These are phyloP conservation scores for Aspergillus melleus DNA, from an alignment of 2,329 filamentous ascomycete species.

Conservation along the genomic window DNA sequence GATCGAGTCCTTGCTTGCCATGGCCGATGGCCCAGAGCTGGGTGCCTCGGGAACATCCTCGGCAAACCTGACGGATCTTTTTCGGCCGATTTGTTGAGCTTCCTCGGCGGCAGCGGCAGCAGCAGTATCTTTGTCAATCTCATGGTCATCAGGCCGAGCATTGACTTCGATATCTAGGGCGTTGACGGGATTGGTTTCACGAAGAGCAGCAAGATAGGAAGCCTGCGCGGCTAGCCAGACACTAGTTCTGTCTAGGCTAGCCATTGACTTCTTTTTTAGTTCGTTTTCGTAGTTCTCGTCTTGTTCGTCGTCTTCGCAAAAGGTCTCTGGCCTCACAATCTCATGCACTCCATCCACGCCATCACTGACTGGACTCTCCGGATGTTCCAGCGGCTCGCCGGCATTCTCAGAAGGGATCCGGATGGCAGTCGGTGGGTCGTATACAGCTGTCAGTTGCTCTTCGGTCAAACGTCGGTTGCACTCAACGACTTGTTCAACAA, in stretches of 20 bases:
- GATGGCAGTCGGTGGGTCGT: slow-evolving; percentile 41
- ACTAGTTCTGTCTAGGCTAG: slow-evolving; percentile 81
- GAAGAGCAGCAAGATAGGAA: slow-evolving; percentile 69
- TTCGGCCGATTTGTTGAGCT: slow-evolving; percentile 19
- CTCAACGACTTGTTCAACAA: slow-evolving; percentile 70
- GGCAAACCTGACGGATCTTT: slow-evolving; percentile 33
- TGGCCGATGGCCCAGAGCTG: slow-evolving; percentile 35
- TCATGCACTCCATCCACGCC: slow-evolving; percentile 43
- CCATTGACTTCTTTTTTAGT: slow-evolving; percentile 67
- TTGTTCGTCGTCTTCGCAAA: slow-evolving; percentile 58
- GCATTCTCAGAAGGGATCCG: slow-evolving; percentile 48
- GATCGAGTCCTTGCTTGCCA: slow-evolving; percentile 67
- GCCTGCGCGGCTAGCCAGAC: slow-evolving; percentile 83
- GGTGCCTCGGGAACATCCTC: slow-evolving; percentile 40
- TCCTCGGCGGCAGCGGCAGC: slow-evolving; percentile 12
- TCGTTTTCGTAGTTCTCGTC: slow-evolving; percentile 74
- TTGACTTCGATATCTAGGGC: slow-evolving; percentile 28
- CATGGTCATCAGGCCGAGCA: slow-evolving; percentile 17
- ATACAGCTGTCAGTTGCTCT: slow-evolving; percentile 37
- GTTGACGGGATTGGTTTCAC: slow-evolving; percentile 55
- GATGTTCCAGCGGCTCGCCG: slow-evolving; percentile 23
- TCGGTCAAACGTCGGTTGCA: slow-evolving; percentile 44
- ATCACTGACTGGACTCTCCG: slow-evolving; percentile 29
- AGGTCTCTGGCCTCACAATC: slow-evolving; percentile 63
- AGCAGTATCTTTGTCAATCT: not conserved